A percentile compares a stretch with the other conserved stretches of the same genome.
Evolutionary conservation across 192 early-diverging fungal genomes (phyloP).

Genomic region (Entomortierella parvispora): DNA sequence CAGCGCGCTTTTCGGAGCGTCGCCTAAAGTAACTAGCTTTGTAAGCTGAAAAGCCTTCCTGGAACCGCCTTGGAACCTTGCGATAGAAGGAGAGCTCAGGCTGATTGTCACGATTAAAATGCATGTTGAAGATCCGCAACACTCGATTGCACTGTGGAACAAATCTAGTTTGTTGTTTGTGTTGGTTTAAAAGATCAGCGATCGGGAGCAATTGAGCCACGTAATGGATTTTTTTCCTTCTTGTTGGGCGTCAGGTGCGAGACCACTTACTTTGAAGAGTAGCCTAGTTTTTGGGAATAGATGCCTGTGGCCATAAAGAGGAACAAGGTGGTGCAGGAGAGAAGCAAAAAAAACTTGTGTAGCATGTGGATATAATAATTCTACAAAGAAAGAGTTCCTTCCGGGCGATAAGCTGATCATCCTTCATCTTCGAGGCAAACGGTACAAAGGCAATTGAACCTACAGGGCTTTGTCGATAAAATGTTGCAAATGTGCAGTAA

Average conservation of each 20-base stretch:
- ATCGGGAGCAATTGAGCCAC: no score
- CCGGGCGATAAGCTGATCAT: no score
- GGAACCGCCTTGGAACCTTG: conserved; percentile 63
- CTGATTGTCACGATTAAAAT: conserved; percentile 59
- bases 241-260: no score
- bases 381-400: conserved; percentile 16
- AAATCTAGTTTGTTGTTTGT: conserved; percentile 45
- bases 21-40: conserved; percentile 58
- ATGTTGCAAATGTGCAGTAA: conserved; percentile 62
- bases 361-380: conserved; percentile 42
- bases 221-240: no score
- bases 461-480: conserved; percentile 63
- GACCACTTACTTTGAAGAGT: conserved; percentile 62
- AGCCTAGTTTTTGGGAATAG: conserved; percentile 65
- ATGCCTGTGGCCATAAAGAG: conserved; percentile 66
- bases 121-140: conserved; percentile 64
- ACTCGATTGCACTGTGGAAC: conserved; percentile 68
- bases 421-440: no score
- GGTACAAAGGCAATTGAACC: neutral
- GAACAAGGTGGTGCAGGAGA: conserved; percentile 53
- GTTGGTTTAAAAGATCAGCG: no score
- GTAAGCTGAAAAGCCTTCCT: conserved; percentile 63
- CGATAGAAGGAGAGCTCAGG: conserved; percentile 60
- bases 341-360: conserved; percentile 48
- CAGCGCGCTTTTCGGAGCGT: conserved; percentile 54